A percentile compares a stretch with the other conserved stretches of the same genome.
Evolutionary conservation across 495 filamentous ascomycete species (phyloP).

Genomic region (Chaetomium tenue): DNA sequence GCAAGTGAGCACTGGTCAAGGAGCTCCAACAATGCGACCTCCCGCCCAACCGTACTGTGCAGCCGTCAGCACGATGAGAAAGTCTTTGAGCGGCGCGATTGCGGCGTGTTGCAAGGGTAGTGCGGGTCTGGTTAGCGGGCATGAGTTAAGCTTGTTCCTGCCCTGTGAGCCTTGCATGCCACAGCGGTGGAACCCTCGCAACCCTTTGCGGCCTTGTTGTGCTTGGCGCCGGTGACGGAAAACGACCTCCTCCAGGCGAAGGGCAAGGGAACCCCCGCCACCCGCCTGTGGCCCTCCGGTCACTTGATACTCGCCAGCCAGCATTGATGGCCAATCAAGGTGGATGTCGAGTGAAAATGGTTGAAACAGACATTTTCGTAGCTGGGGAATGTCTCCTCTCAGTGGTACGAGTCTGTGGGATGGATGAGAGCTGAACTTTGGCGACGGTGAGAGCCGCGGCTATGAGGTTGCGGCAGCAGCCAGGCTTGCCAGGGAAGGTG

Average conservation of each 20-base stretch:
- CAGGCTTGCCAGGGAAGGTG: background rate
- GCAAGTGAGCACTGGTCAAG: background rate
- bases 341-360: background rate
- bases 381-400: background rate
- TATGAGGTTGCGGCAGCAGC: background rate
- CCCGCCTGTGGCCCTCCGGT: background rate
- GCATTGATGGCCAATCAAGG: background rate
- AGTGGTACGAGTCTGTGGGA: background rate
- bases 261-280: background rate
- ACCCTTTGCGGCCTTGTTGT: background rate
- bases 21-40: background rate
- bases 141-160: conserved; percentile 14
- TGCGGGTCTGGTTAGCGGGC: background rate
- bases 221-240: conserved; percentile 1
- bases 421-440: conserved; percentile 7
- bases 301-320: too few species aligned
- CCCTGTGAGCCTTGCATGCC: conserved; percentile 13
- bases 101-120: conserved; percentile 5
- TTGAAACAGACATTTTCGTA: background rate
- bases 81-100: background rate
- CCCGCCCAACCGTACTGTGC: background rate
- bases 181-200: background rate
- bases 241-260: background rate
- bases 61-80: conserved; percentile 2
- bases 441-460: conserved; percentile 1